A percentile compares a stretch with the other conserved stretches of the same genome.
Conservation (phyloP, 1,139 yeast genomes). For the Yamadazyma triangularis region DNA sequence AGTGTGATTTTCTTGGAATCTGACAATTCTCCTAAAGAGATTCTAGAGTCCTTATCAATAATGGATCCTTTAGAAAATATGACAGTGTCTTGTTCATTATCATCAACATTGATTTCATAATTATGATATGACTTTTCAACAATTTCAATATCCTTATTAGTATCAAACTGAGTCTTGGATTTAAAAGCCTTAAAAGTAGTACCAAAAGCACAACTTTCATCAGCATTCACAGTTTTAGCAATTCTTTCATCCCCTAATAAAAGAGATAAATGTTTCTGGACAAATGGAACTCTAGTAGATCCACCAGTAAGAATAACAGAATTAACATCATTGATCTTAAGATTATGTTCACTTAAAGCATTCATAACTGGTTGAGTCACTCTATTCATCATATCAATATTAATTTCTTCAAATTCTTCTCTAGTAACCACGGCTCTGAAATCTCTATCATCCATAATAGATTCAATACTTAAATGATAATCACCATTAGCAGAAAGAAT, state of each 20-base stretch:
- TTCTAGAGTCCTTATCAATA: slow-evolving; percentile 21
- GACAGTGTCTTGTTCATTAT: slow-evolving; percentile 21
- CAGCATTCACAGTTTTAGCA: slow-evolving; percentile 91
- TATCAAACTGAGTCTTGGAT: slow-evolving; percentile 41
- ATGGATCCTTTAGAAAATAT: slow-evolving; percentile 43
- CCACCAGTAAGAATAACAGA: slow-evolving; percentile 90
- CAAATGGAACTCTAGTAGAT: slow-evolving; percentile 83
- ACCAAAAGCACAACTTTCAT: slow-evolving; percentile 91
- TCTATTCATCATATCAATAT: slow-evolving; percentile 39
- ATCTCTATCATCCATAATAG: slow-evolving; percentile 66
- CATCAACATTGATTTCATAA: slow-evolving; percentile 35
- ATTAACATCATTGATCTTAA: slow-evolving; percentile 36
- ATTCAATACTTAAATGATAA: slow-evolving; percentile 67
- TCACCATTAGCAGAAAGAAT: slow-evolving; percentile 86
- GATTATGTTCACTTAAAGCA: slow-evolving; percentile 39
- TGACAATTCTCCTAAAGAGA: slow-evolving; percentile 30
- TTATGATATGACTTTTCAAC: slow-evolving; percentile 50
- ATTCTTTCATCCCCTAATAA: slow-evolving; percentile 59
- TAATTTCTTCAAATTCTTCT: slow-evolving; percentile 68
- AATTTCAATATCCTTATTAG: slow-evolving; percentile 57
- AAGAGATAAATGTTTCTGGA: slow-evolving; percentile 55
- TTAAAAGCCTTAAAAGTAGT: slow-evolving; percentile 76
- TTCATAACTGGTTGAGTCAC: slow-evolving; percentile 52
- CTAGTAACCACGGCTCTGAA: slow-evolving; percentile 64
- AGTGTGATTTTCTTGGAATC: slow-evolving; percentile 40